Conservation (phyloP, 257 asterid genomes). For the Lavandula angustifolia region DNA sequence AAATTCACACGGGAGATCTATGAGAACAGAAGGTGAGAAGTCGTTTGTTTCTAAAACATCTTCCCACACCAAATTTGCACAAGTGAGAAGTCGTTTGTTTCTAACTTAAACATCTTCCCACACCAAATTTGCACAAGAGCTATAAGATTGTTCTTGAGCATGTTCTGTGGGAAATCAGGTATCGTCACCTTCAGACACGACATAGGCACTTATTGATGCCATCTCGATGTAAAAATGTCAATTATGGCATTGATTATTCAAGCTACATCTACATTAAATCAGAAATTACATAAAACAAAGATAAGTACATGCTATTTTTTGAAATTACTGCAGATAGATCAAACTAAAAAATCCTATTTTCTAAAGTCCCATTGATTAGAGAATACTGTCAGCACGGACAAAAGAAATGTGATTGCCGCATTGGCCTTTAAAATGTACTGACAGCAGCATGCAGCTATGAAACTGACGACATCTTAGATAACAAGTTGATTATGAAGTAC, state of each 20-base stretch:
- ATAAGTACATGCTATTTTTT: neutral
- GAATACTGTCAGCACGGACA: neutral
- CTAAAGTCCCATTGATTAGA: constrained; percentile 13
- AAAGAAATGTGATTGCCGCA: neutral
- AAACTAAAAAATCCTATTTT: neutral
- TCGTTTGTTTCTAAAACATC: neutral
- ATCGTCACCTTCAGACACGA: constrained; percentile 50
- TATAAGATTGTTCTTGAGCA: constrained; percentile 18
- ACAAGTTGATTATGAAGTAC: too few species aligned
- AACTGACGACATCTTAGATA: too few species aligned
- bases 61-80: constrained; percentile 33
- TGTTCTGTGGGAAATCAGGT: constrained; percentile 26
- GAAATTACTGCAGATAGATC: neutral
- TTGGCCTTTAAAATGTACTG: neutral
- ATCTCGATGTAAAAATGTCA: constrained; percentile 45
- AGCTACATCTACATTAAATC: neutral
- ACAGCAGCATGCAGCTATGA: too few species aligned
- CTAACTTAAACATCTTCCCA: constrained; percentile 20
- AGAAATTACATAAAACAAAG: neutral
- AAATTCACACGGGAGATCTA: neutral
- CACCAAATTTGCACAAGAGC: constrained; percentile 26
- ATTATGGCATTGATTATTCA: constrained; percentile 11
- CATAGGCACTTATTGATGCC: constrained; percentile 32
- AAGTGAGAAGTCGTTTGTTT: neutral
- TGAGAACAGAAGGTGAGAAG: neutral